Conservation (phyloP, 2,329 filamentous ascomycete species). For the Capronia epimyces region DNA sequence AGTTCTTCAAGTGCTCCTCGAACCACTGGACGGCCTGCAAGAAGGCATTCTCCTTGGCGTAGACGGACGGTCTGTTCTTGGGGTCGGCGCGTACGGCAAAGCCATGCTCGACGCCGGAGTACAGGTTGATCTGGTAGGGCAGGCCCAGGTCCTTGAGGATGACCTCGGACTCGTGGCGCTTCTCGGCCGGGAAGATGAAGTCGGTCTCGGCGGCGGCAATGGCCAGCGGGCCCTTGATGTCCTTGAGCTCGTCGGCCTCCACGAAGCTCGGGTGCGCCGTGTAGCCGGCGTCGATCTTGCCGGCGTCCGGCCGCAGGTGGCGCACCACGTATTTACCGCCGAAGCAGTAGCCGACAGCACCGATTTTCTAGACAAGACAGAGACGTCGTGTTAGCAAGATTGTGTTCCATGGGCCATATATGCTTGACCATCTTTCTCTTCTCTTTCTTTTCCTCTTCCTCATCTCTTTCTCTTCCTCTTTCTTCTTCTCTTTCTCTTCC, state of each 20-base stretch:
- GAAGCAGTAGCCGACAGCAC: conserved; percentile 32
- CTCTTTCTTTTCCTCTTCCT: background rate
- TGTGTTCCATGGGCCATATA: too few relatives aligned
- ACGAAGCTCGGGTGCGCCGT: conserved; percentile 74
- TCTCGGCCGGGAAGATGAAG: conserved; percentile 58
- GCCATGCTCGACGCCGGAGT: conserved; percentile 65
- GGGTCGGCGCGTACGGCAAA: conserved; percentile 67
- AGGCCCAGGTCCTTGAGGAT: conserved; percentile 53
- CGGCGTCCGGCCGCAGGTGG: conserved; percentile 55
- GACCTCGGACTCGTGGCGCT: conserved; percentile 60
- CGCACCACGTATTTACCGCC: conserved; percentile 59
- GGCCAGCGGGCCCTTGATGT: conserved; percentile 62
- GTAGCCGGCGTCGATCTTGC: conserved; percentile 63
- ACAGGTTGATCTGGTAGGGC: conserved; percentile 73
- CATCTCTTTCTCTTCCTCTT: background rate
- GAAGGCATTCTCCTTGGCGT: conserved; percentile 76
- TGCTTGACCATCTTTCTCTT: too few relatives aligned
- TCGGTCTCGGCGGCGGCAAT: conserved; percentile 62
- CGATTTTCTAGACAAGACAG: conserved; percentile 28
- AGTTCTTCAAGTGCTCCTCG: conserved; percentile 46
- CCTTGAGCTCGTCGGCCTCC: conserved; percentile 58
- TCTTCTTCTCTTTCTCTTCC: background rate
- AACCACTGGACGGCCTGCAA: conserved; percentile 74
- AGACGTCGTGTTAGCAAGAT: conserved; percentile 3
- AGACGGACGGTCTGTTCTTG: conserved; percentile 54